phyloP scores from a whole-genome alignment of 2,329 filamentous ascomycete species.

The Penicillium sp. region DNA sequence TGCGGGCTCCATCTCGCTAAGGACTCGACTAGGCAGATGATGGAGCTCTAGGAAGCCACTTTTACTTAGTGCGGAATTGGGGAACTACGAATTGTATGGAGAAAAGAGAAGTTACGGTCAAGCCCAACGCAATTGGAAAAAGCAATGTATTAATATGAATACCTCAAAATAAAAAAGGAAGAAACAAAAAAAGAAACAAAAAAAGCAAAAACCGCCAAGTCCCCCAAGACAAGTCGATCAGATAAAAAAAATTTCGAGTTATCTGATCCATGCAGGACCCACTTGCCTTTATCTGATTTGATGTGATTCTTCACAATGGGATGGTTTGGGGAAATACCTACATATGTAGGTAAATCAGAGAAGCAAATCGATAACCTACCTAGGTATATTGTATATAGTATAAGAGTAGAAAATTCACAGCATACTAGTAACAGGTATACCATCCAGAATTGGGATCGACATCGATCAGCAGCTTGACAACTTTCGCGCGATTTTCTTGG shows the following conservation, averaged over 20 bases:
- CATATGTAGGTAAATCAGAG: not conserved
- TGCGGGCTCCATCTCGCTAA: slow-evolving; percentile 1
- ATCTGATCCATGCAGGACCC: slow-evolving; percentile 16
- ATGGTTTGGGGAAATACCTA: no score
- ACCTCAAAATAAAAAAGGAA: not conserved
- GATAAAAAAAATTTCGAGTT: slow-evolving; percentile 16
- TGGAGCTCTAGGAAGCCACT: not conserved
- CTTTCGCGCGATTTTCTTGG: not conserved
- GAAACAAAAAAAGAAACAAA: not conserved
- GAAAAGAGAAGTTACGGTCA: not conserved
- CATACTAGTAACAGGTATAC: not conserved
- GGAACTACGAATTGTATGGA: not conserved
- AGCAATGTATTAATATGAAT: not conserved
- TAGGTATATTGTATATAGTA: no score
- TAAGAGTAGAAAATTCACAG: not conserved
- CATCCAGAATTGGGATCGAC: not conserved
- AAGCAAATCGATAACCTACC: not conserved
- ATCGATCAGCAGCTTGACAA: not conserved
- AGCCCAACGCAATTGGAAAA: not conserved
- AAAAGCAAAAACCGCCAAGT: not conserved
- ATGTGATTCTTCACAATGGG: not conserved
- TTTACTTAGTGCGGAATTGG: not conserved
- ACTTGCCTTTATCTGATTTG: slow-evolving; percentile 7
- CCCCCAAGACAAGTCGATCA: slow-evolving; percentile 5
- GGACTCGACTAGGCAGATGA: slow-evolving; percentile 6